phyloP scores from a whole-genome alignment of 305 asterid species.

The Petunia hybrid region DNA sequence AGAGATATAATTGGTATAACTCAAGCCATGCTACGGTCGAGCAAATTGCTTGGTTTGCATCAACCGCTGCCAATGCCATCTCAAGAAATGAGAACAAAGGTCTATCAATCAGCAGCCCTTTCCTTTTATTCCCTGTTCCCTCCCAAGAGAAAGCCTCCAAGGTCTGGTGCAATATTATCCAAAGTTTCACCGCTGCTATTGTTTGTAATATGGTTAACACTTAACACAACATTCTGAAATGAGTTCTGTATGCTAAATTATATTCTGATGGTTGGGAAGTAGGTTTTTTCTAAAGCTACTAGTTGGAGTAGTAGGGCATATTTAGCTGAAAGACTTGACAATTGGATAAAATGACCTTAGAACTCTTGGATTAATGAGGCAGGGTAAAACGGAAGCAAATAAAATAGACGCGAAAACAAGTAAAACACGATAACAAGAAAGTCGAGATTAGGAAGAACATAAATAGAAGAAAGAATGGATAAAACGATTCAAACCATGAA shows the following conservation, averaged over 20 bases:
- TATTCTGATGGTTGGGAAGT: neutral
- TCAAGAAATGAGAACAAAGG: constrained; percentile 82
- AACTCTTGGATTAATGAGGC: neutral
- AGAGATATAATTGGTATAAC: constrained; percentile 71
- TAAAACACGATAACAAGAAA: too few relatives aligned
- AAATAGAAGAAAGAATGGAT: too few relatives aligned
- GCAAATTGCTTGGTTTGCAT: constrained; percentile 91
- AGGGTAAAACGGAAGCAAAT: too few relatives aligned
- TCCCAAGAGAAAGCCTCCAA: constrained; percentile 76
- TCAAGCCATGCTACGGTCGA: constrained; percentile 55
- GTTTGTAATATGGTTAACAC: constrained; percentile 6
- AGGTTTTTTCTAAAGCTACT: neutral
- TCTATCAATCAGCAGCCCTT: constrained; percentile 59
- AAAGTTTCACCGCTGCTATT: neutral
- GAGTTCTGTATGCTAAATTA: neutral
- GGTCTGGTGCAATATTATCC: constrained; percentile 49
- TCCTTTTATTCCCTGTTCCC: constrained; percentile 82
- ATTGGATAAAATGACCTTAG: neutral
- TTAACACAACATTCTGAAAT: neutral
- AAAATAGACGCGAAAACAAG: too few relatives aligned
- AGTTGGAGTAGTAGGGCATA: neutral
- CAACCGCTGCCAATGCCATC: constrained; percentile 79
- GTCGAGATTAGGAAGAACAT: too few relatives aligned
- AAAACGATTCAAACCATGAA: too few relatives aligned
- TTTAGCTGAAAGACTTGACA: constrained; percentile 16